Evolutionary conservation across 2,329 filamentous ascomycete species (phyloP).

Genomic region (Colletotrichum sublineola): DNA sequence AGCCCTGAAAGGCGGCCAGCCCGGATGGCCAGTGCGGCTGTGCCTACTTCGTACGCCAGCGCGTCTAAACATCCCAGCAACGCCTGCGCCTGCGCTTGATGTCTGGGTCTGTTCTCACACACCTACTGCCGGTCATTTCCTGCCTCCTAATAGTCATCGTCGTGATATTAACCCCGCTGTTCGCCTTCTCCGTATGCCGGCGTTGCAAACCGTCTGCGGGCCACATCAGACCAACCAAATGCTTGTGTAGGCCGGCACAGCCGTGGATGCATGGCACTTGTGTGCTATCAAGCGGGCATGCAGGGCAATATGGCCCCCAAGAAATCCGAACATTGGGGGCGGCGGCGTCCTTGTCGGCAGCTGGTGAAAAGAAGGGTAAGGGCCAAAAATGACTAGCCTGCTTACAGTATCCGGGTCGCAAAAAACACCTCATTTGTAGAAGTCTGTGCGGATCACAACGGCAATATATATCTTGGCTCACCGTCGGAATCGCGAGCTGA

Average conservation of each 20-base stretch:
- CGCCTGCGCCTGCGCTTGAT: conserved; percentile 30
- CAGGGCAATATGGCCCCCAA: conserved; percentile 22
- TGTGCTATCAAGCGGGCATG: conserved; percentile 22
- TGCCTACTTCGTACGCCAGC: conserved; percentile 11
- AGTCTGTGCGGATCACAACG: conserved; percentile 30
- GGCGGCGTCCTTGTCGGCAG: background rate
- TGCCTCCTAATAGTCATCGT: conserved; percentile 27
- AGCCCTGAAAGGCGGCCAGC: conserved; percentile 30
- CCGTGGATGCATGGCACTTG: background rate
- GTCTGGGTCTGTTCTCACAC: conserved; percentile 13
- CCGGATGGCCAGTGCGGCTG: conserved; percentile 39
- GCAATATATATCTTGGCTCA: conserved; percentile 25
- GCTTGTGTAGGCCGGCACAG: conserved; percentile 12
- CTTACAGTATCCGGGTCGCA: conserved; percentile 7
- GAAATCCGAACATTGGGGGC: conserved; percentile 17
- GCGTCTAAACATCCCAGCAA: conserved; percentile 7
- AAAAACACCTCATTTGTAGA: conserved; percentile 8
- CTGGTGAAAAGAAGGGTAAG: background rate
- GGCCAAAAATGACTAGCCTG: conserved; percentile 3
- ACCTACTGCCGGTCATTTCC: conserved; percentile 4
- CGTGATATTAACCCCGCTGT: conserved; percentile 25
- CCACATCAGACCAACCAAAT: conserved; percentile 19
- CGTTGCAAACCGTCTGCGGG: conserved; percentile 21
- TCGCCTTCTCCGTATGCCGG: conserved; percentile 26
- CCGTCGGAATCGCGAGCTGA: conserved; percentile 31